phyloP scores from a whole-genome alignment of 2,329 filamentous ascomycete genomes.

The Microsporum canis region DNA sequence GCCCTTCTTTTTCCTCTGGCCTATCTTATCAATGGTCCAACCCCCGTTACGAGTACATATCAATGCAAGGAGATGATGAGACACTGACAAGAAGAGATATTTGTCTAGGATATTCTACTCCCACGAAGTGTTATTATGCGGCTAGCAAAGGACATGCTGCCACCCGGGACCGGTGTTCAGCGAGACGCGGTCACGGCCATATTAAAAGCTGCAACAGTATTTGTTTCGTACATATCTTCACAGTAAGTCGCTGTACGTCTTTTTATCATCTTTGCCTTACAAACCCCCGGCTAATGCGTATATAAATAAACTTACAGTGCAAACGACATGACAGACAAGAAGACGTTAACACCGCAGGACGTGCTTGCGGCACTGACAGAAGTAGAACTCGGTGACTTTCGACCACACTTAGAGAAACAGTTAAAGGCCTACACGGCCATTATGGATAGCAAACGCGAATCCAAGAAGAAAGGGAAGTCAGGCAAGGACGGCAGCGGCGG shows the following conservation, averaged over 20 bases:
- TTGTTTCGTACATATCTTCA: conserved; percentile 52
- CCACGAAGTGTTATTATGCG: conserved; percentile 52
- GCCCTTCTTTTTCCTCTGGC: neutral
- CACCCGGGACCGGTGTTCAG: conserved; percentile 53
- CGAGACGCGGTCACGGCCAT: conserved; percentile 55
- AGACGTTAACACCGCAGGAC: conserved; percentile 50
- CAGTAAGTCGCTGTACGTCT: conserved; percentile 35
- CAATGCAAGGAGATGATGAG: neutral
- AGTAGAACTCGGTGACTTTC: conserved; percentile 50
- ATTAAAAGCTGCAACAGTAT: conserved; percentile 55
- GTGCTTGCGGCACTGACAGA: conserved; percentile 50
- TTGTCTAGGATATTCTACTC: conserved; percentile 46
- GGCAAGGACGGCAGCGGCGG: conserved; percentile 44
- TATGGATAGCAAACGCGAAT: conserved; percentile 26
- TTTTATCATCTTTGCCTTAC: neutral
- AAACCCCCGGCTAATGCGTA: neutral
- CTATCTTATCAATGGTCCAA: neutral
- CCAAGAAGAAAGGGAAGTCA: conserved; percentile 32
- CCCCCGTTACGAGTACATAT: neutral
- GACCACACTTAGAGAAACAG: conserved; percentile 48
- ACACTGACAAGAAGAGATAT: neutral
- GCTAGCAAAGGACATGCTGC: conserved; percentile 52
- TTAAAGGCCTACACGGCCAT: conserved; percentile 38
- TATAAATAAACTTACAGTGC: conserved; percentile 33
- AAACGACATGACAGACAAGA: conserved; percentile 51